Evolutionary conservation across 352 stramenopile genomes (phyloP).

Genomic region (Phytophthora fragariae): DNA sequence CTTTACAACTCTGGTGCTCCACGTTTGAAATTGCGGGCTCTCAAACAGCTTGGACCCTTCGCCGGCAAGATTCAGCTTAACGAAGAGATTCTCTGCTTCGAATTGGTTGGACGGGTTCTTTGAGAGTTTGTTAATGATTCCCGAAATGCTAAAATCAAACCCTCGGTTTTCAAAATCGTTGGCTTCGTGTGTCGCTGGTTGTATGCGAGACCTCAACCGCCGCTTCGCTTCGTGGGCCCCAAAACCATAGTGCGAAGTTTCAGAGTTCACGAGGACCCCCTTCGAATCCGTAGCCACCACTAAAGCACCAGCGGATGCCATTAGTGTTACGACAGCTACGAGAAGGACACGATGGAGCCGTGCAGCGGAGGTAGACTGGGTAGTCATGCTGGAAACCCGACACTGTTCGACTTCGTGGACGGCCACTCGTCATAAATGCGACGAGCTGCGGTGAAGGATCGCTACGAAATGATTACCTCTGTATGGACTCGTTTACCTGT

Average conservation of each 20-base stretch:
- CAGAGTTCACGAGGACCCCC: neutral
- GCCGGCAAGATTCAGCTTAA: neutral
- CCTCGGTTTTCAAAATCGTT: neutral
- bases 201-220: neutral
- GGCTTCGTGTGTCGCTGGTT: neutral
- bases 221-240: too few species aligned
- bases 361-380: neutral
- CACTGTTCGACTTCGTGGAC: slow-evolving; percentile 18
- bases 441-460: neutral
- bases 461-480: neutral
- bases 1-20: neutral
- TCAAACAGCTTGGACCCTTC: neutral
- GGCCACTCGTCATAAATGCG: neutral
- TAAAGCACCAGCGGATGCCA: neutral
- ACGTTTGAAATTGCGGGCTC: neutral
- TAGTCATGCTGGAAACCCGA: neutral
- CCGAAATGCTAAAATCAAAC: neutral
- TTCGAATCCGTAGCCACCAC: neutral
- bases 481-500: too few species aligned
- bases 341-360: neutral
- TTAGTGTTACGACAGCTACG: neutral
- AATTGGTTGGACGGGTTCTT: neutral
- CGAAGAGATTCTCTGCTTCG: neutral
- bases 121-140: neutral
- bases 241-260: neutral